Evolutionary conservation across 495 filamentous ascomycete genomes (phyloP).

Genomic region (Paragyromitra xinjiangensis): DNA sequence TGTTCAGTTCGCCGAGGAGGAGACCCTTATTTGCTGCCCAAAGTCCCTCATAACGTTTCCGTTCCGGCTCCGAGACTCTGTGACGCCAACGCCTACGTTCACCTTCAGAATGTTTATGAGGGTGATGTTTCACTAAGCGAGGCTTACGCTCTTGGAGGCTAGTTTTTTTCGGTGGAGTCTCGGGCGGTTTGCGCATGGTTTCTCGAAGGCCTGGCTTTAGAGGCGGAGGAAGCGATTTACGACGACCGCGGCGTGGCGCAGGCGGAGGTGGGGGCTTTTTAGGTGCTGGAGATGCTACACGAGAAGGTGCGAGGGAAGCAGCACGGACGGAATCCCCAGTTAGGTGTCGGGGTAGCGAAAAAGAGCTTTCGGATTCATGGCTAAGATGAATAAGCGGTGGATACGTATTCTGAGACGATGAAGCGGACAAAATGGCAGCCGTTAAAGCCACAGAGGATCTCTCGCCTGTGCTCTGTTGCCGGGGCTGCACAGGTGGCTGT

Average conservation of each 20-base stretch:
- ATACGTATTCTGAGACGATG: not conserved
- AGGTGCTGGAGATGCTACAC: slow-evolving; percentile 66
- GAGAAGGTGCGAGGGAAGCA: slow-evolving; percentile 79
- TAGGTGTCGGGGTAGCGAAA: slow-evolving; percentile 63
- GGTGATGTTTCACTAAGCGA: slow-evolving; percentile 67
- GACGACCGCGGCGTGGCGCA: slow-evolving; percentile 52
- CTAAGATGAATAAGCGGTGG: slow-evolving; percentile 1
- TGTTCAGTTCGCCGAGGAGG: slow-evolving; percentile 49
- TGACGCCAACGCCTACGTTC: slow-evolving; percentile 84
- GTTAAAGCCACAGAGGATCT: slow-evolving; percentile 14
- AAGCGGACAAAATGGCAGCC: slow-evolving; percentile 13
- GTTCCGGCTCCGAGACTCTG: slow-evolving; percentile 76
- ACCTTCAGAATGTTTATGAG: slow-evolving; percentile 88
- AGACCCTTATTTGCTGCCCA: slow-evolving; percentile 93
- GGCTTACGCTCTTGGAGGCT: slow-evolving; percentile 62
- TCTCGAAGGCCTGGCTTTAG: slow-evolving; percentile 64
- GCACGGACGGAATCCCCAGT: slow-evolving; percentile 79
- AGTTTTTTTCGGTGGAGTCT: slow-evolving; percentile 69
- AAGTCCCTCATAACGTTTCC: slow-evolving; percentile 93
- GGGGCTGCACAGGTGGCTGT: slow-evolving; percentile 21
- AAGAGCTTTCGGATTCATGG: slow-evolving; percentile 25
- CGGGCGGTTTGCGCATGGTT: slow-evolving; percentile 74
- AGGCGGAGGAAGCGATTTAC: slow-evolving; percentile 59
- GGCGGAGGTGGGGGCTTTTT: slow-evolving; percentile 50
- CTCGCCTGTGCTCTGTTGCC: slow-evolving; percentile 6